These are phyloP conservation scores for Leccinum subgranulosum DNA, from an alignment of 768 basidiomycete genomes.

Conservation along the genomic window DNA sequence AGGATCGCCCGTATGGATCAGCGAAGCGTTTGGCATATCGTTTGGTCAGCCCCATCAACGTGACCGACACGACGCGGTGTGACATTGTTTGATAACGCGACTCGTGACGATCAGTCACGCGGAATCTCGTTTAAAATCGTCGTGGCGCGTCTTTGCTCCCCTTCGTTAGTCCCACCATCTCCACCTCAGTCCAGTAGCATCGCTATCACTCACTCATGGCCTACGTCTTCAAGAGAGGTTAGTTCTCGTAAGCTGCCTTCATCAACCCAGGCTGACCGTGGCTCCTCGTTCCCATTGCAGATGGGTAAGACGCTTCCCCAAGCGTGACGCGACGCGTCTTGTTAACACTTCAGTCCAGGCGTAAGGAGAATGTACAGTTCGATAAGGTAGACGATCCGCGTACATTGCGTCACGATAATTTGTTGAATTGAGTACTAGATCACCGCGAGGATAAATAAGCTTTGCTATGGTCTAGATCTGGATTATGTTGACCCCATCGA, in stretches of 20 bases:
- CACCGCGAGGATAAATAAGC: conserved; percentile 81
- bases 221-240: conserved; percentile 59
- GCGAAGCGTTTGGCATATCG: conserved; percentile 28
- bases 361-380: conserved; percentile 90
- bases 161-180: conserved; percentile 25
- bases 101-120: conserved; percentile 29
- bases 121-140: conserved; percentile 28
- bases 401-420: conserved; percentile 10
- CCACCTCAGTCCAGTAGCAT: conserved; percentile 2
- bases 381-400: conserved; percentile 64
- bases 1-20: conserved; percentile 33
- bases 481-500: conserved; percentile 94
- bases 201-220: conserved; percentile 34
- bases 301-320: conserved; percentile 39
- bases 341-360: conserved; percentile 38
- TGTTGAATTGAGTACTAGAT: conserved; percentile 48
- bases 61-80: conserved; percentile 26
- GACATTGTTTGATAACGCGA: conserved; percentile 31
- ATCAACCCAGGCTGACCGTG: conserved; percentile 7
- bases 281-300: conserved; percentile 26
- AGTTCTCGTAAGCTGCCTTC: conserved; percentile 13
- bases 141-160: conserved; percentile 24
- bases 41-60: neutral
- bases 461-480: conserved; percentile 93
- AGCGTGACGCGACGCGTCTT: conserved; percentile 24